Conservation (phyloP, 1,284 basidiomycete species). For the Ustilago nuda region DNA sequence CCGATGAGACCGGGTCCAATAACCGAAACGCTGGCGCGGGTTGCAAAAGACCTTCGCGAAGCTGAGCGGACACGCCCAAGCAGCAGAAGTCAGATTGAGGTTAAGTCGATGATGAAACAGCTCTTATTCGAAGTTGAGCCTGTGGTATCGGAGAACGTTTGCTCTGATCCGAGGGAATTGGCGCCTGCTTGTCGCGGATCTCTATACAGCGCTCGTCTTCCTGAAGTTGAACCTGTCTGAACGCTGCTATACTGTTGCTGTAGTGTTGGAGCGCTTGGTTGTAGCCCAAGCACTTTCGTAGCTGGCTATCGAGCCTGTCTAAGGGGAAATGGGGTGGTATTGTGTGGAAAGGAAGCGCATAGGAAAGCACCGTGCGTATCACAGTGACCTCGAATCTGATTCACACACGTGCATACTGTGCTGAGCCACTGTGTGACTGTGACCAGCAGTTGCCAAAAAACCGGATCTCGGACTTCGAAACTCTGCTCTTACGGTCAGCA, state of each 20-base stretch:
- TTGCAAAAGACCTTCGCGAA: not conserved
- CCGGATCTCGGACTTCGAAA: slow-evolving; percentile 13
- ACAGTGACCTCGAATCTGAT: slow-evolving; percentile 4
- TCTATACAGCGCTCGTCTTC: not conserved
- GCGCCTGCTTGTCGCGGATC: not conserved
- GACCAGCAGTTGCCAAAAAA: not conserved
- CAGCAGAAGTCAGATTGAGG: not conserved
- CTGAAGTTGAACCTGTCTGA: not conserved
- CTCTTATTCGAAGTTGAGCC: not conserved
- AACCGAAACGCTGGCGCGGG: not conserved
- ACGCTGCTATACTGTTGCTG: not conserved
- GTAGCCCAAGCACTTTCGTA: not conserved
- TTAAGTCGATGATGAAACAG: not conserved
- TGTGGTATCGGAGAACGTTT: not conserved
- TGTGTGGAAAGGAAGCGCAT: not conserved
- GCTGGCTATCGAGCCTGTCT: not conserved
- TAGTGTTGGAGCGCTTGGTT: not conserved
- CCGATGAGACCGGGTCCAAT: not conserved
- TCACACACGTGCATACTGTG: slow-evolving; percentile 8
- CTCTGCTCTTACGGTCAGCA: slow-evolving; percentile 9
- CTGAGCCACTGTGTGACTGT: slow-evolving; percentile 3
- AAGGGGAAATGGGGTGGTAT: not conserved
- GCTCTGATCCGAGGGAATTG: not conserved
- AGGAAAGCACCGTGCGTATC: slow-evolving; percentile 1
- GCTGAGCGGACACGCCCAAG: not conserved